phyloP scores from a whole-genome alignment of 768 basidiomycete species.

The Hypholoma fasciculare region DNA sequence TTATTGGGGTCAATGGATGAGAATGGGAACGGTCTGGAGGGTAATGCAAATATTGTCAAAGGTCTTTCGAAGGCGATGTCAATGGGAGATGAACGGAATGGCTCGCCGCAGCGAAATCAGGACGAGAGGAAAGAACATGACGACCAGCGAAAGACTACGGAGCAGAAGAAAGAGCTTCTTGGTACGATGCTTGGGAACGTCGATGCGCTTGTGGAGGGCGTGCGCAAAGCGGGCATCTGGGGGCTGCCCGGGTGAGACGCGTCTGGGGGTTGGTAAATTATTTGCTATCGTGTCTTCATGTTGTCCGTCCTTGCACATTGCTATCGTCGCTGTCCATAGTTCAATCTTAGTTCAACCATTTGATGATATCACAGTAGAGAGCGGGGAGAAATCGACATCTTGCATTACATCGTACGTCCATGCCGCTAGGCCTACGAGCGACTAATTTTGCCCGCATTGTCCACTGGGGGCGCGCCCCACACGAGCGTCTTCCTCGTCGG shows the following conservation, averaged over 20 bases:
- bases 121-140: slow-evolving; percentile 11
- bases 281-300: slow-evolving; percentile 9
- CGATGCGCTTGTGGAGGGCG: slow-evolving; percentile 85
- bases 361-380: not conserved
- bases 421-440: slow-evolving; percentile 18
- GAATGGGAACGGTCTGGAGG: not conserved
- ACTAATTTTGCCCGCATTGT: slow-evolving; percentile 53
- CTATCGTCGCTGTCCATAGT: slow-evolving; percentile 11
- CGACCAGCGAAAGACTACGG: slow-evolving; percentile 53
- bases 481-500: slow-evolving; percentile 64
- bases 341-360: not conserved
- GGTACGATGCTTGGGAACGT: slow-evolving; percentile 89
- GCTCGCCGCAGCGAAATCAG: not conserved
- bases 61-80: no score
- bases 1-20: not conserved
- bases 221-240: slow-evolving; percentile 87
- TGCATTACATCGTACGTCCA: not conserved
- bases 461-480: slow-evolving; percentile 73
- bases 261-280: not conserved
- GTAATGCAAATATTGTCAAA: not conserved
- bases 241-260: slow-evolving; percentile 47
- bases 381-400: not conserved
- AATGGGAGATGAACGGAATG: not conserved
- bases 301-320: slow-evolving; percentile 7
- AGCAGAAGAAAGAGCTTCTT: slow-evolving; percentile 81